Evolutionary conservation across 768 basidiomycete genomes (phyloP).

Genomic region (Holtermanniella nyarrowii): DNA sequence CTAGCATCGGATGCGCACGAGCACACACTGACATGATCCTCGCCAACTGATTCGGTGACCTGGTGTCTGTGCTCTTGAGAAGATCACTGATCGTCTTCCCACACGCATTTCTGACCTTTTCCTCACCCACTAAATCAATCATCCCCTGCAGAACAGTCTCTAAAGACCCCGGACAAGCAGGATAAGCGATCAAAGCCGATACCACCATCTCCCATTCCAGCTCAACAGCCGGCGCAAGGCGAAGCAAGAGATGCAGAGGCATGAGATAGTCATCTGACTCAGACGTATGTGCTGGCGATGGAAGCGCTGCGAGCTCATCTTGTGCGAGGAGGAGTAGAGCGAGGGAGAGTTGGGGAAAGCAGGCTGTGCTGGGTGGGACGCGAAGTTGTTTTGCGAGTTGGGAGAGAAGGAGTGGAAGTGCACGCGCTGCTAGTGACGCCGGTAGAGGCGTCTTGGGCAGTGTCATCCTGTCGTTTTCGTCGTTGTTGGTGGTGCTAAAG

Average conservation of each 20-base stretch:
- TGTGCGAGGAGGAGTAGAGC: slow-evolving; percentile 10
- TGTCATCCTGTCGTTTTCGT: slow-evolving; percentile 3
- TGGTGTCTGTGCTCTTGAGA: background rate
- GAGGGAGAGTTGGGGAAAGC: slow-evolving; percentile 4
- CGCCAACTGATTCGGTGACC: background rate
- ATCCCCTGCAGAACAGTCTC: slow-evolving; percentile 31
- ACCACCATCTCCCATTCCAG: slow-evolving; percentile 7
- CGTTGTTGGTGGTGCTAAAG: too few species aligned
- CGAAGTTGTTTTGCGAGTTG: slow-evolving; percentile 5
- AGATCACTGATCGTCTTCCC: slow-evolving; percentile 11
- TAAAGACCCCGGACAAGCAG: slow-evolving; percentile 8
- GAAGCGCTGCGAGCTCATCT: slow-evolving; percentile 1
- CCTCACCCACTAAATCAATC: slow-evolving; percentile 2
- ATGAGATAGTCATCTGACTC: slow-evolving; percentile 2
- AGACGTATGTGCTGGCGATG: background rate
- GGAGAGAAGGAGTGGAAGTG: slow-evolving; percentile 12
- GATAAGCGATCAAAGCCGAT: slow-evolving; percentile 15
- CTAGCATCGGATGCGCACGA: slow-evolving; percentile 3
- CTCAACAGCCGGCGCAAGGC: slow-evolving; percentile 1
- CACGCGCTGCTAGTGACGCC: slow-evolving; percentile 7
- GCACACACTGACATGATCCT: slow-evolving; percentile 5
- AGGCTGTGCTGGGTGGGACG: background rate
- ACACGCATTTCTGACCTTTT: slow-evolving; percentile 5
- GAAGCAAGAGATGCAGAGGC: slow-evolving; percentile 7
- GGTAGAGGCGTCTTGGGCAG: slow-evolving; percentile 9